Evolutionary conservation across 1,284 basidiomycete genomes (phyloP).

Genomic region (Golubevia pallescens): DNA sequence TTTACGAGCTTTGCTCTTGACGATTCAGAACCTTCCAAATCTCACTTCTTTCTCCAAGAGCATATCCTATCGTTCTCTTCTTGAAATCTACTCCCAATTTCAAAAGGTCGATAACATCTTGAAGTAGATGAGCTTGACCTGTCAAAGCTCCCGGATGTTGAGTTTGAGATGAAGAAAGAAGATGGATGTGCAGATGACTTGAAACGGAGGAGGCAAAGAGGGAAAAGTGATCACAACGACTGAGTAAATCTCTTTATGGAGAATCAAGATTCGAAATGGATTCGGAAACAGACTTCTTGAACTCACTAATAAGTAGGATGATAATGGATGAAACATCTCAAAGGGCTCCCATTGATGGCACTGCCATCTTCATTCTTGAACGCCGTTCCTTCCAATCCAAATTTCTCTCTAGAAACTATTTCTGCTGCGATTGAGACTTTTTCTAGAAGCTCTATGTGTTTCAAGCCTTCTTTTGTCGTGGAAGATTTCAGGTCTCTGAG

Average conservation of each 20-base stretch:
- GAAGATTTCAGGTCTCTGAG: slow-evolving; percentile 70
- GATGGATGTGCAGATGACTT: slow-evolving; percentile 59
- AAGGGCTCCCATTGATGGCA: slow-evolving; percentile 15
- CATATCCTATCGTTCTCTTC: slow-evolving; percentile 43
- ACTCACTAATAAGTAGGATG: slow-evolving; percentile 61
- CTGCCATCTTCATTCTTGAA: too few species aligned
- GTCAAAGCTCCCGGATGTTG: slow-evolving; percentile 54
- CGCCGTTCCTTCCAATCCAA: too few species aligned
- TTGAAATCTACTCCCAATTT: slow-evolving; percentile 51
- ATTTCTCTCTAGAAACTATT: too few species aligned
- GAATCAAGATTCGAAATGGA: not conserved
- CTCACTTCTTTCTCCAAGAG: slow-evolving; percentile 24
- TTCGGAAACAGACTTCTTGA: not conserved
- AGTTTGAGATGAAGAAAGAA: slow-evolving; percentile 41
- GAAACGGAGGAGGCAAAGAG: not conserved
- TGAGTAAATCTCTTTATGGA: not conserved
- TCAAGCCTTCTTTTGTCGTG: not conserved
- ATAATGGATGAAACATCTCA: slow-evolving; percentile 59
- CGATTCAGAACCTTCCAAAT: slow-evolving; percentile 6
- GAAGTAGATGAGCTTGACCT: slow-evolving; percentile 56
- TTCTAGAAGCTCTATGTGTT: too few species aligned
- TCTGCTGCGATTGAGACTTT: too few species aligned
- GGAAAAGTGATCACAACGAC: too few species aligned
- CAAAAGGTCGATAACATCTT: slow-evolving; percentile 55
- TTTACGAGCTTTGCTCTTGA: too few species aligned